phyloP scores from a whole-genome alignment of 768 basidiomycete species.

The Auriscalpium orientale region DNA sequence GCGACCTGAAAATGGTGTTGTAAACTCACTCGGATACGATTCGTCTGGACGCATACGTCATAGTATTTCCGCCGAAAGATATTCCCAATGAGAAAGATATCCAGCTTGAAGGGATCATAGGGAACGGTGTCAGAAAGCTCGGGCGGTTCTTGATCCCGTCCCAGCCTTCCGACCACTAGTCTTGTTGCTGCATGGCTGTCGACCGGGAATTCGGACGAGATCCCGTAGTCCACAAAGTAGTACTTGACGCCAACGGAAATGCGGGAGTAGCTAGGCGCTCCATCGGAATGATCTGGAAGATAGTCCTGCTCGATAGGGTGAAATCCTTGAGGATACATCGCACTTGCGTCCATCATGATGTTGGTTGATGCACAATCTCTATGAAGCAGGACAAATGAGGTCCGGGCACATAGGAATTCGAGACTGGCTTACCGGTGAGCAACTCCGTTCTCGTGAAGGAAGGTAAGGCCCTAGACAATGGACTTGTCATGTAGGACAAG shows the following conservation, averaged over 20 bases:
- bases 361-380: conserved; percentile 7
- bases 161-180: not conserved
- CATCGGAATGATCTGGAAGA: not conserved
- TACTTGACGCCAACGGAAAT: not conserved
- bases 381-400: not conserved
- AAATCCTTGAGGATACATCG: not conserved
- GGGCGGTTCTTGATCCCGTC: not conserved
- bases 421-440: conserved; percentile 10
- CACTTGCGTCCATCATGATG: conserved; percentile 9
- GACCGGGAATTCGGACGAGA: not conserved
- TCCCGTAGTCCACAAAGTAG: not conserved
- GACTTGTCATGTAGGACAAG: not conserved
- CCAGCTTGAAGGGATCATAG: conserved; percentile 4
- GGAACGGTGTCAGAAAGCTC: conserved; percentile 1
- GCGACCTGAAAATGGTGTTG: not conserved
- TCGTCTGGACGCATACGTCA: not conserved
- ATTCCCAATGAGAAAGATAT: conserved; percentile 3
- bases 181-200: not conserved
- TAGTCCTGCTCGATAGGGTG: not conserved
- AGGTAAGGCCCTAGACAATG: conserved; percentile 7
- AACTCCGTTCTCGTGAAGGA: conserved; percentile 11
- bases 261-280: not conserved
- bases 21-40: not conserved
- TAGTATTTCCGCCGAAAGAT: not conserved
- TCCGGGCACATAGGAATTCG: not conserved